Base-by-base conservation (phyloP, 2,329 filamentous ascomycete species). In the Aureobasidium sp. region DNA sequence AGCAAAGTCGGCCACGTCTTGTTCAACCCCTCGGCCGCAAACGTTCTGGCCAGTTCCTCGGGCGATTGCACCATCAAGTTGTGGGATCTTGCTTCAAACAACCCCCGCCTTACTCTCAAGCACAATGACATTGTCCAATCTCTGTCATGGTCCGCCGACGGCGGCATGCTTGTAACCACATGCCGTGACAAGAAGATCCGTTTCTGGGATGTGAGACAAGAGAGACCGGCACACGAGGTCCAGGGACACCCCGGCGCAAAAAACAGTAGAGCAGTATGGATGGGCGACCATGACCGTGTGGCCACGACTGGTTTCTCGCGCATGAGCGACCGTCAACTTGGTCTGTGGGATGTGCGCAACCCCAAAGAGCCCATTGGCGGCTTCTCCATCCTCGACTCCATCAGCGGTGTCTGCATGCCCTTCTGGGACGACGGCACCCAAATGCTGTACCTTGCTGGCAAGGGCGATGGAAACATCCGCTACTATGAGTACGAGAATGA, bases 401-500 rank as follows among this genome's bases (percentile, higher is more conserved):
- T 96, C 71, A 97, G 93, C 49, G 94, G 94, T 74, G 92, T 99
- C 64, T 96, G 91, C 82, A 97, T 99, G 90, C 94, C 94, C 36
- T 97, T 99, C 84, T 99, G 94, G 94, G 94, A 99, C 74, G 93
- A 97, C 64, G 91, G 92, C 64, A 96, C 90, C 58, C 91, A 94
- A 78, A 95, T 91, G 74, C 81, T 99, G 71, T 99, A 97, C 77
- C 84, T 99, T 72, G 94, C 94, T 70, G 94, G 94, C 73, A 97
- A 97, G 81, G 94, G 93, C 76, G 94, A 99, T 73, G 94, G 94
- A 71, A 99, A 99, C 77, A 99, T 99, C 72, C 92, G 94, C 66
- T 99, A 99, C 82, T 99, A 90, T 75, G 94, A 99, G 77, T 96
- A 95, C 72, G 90, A 95, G 73, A 96, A 97, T 77, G 93, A 97